Evolutionary conservation across 805 yeast genomes (phyloP), one percentile per base, ranked within the genome.

Genomic region (Metschnikowia cerradonensis): DNA sequence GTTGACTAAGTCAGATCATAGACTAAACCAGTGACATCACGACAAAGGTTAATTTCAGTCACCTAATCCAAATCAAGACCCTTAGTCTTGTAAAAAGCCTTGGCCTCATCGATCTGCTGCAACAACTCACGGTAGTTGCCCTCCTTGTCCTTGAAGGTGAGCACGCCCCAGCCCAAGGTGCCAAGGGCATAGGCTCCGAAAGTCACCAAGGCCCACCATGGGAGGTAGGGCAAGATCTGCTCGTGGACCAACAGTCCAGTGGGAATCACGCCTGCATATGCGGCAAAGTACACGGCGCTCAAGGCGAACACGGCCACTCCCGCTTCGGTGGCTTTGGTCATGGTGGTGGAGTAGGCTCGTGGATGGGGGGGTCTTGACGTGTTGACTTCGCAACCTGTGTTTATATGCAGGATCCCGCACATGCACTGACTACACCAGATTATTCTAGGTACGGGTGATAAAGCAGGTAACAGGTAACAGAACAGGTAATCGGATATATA

Each of bases 301-400:
- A 74, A 60, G 20, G 78, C 70, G 53, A 76, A 74, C 30, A 76
- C 55, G 5, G 78, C 67, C 52, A 77, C 65, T 26, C 71, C 72
- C 7, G 88, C 73, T 60, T 85, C 86, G 20, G 84, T 77, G 49
- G 88, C 87, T 64, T 81, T 83, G 34, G 89, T 82, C 90, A 84
- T 84, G 30, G 37, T 56, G 11, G 34, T 40, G 20, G 47, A 37
- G 30, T 26, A 10, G 30, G 10, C 30, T 26, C 30, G 22, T 11
- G n/a, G 14, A n/a, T 7, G 15, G 40, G 26, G 26, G 15, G 40
- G 26, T 20, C 26, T 30, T 17, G 45, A 52, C 54, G 54, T 52
- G 54, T 48, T 52, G 47, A 42, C 19, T 41, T 32, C 44, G 41
- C 42, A 26, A 26, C 30, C 10, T 10, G 48, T 26, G 15, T 3